These are phyloP conservation scores for Beauveria australis DNA, from an alignment of 2,329 filamentous ascomycete genomes.

Conservation along the genomic window DNA sequence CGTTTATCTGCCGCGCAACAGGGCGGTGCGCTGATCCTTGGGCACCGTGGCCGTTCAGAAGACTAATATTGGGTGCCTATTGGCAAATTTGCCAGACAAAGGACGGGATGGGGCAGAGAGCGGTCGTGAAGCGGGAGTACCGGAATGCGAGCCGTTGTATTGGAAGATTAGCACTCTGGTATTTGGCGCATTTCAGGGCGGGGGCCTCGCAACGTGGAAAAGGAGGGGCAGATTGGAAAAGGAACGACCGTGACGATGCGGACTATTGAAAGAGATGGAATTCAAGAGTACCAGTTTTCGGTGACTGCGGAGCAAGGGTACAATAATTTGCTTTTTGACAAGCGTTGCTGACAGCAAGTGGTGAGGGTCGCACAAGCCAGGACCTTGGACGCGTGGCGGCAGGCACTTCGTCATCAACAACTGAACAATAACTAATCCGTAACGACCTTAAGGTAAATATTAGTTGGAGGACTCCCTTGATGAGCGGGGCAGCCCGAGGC, in stretches of 20 bases:
- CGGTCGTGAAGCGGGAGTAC: neutral
- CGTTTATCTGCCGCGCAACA: neutral
- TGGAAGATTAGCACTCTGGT: conserved; percentile 10
- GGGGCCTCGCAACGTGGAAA: neutral
- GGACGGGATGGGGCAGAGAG: neutral
- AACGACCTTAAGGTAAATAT: too few relatives aligned
- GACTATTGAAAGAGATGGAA: neutral
- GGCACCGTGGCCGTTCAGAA: neutral
- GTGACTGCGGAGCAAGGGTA: neutral
- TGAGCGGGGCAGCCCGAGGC: neutral
- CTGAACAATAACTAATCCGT: neutral
- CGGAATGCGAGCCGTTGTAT: conserved; percentile 13
- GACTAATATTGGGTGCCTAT: neutral
- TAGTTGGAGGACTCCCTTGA: neutral
- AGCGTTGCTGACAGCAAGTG: neutral
- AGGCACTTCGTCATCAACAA: conserved; percentile 3
- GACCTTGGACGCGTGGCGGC: neutral
- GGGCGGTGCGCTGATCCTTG: neutral
- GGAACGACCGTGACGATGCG: neutral
- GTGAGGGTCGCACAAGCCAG: neutral
- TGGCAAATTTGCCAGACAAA: neutral
- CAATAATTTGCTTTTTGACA: neutral
- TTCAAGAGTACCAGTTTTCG: neutral
- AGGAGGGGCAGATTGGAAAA: conserved; percentile 1
- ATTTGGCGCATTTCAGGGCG: conserved; percentile 13